Percentiles rank a stretch among this genome's conserved stretches.
Conservation (phyloP, 192 early-diverging fungal genomes). For the Spinellus fusiger region DNA sequence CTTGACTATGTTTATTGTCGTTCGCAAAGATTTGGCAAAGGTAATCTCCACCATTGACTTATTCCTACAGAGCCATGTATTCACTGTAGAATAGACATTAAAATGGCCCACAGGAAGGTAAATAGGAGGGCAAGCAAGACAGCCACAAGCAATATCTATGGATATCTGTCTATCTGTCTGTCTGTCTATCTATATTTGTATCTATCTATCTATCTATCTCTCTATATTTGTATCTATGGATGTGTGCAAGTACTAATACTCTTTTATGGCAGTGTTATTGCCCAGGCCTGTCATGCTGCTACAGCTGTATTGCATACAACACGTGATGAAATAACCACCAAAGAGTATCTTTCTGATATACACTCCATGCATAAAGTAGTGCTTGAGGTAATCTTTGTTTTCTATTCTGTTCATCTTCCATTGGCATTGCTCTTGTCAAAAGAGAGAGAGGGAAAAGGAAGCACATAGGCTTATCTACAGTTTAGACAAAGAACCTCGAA, state of each 20-base stretch:
- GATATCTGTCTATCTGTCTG: no score
- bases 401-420: neutral
- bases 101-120: constrained; percentile 70
- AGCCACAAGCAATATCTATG: neutral
- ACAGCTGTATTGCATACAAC: constrained; percentile 59
- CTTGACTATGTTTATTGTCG: constrained; percentile 73
- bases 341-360: constrained; percentile 51
- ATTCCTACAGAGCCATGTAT: neutral
- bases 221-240: no score
- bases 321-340: constrained; percentile 52
- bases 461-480: neutral
- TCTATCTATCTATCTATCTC: no score
- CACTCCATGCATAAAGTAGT: constrained; percentile 74
- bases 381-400: constrained; percentile 44
- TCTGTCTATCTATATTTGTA: no score
- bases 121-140: neutral
- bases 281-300: constrained; percentile 70
- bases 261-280: constrained; percentile 47
- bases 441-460: neutral
- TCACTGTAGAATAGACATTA: constrained; percentile 18
- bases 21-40: constrained; percentile 73
- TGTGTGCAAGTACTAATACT: no score
- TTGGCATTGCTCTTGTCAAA: no score
- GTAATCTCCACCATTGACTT: constrained; percentile 27
- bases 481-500: constrained; percentile 58